A percentile compares a stretch with the other conserved stretches of the same genome.
These are phyloP conservation scores for Dictyostelium brefeldianum DNA, from an alignment of 78 protist genomes.

Conservation along the genomic window DNA sequence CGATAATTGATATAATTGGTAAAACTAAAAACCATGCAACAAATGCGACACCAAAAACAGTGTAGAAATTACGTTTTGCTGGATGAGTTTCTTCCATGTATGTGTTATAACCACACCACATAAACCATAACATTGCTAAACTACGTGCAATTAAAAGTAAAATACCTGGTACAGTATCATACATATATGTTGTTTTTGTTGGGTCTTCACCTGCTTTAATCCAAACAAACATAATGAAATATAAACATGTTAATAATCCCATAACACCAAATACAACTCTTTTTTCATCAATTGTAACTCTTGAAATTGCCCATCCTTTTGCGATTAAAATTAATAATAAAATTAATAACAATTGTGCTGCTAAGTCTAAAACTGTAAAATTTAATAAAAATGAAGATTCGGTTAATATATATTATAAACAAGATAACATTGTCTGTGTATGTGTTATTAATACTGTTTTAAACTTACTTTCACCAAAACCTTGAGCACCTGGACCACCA, in stretches of 20 bases:
- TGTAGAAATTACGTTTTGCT: constrained; percentile 80
- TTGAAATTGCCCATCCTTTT: constrained; percentile 85
- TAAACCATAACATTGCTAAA: constrained; percentile 77
- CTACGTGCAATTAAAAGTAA: constrained; percentile 55
- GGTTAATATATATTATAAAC: neutral
- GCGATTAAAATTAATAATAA: constrained; percentile 64
- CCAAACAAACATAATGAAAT: constrained; percentile 78
- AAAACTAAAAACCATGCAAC: constrained; percentile 77
- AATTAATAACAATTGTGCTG: constrained; percentile 65
- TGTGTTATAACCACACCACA: constrained; percentile 76
- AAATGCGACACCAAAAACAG: constrained; percentile 51
- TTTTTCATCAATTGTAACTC: constrained; percentile 61
- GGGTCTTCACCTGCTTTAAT: constrained; percentile 51
- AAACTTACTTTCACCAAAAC: constrained; percentile 64
- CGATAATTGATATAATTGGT: constrained; percentile 71
- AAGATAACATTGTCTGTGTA: too few relatives aligned
- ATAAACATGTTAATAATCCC: constrained; percentile 63
- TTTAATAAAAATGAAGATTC: too few relatives aligned
- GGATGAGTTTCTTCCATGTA: constrained; percentile 81
- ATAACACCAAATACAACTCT: constrained; percentile 54
- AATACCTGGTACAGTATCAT: constrained; percentile 86
- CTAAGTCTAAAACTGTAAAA: constrained; percentile 73
- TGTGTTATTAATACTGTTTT: too few relatives aligned
- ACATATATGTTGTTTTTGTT: constrained; percentile 77
- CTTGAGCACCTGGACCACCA: constrained; percentile 74